Evolutionary conservation across 1,284 basidiomycete species (phyloP).

Genomic region (Naganishia sp.): DNA sequence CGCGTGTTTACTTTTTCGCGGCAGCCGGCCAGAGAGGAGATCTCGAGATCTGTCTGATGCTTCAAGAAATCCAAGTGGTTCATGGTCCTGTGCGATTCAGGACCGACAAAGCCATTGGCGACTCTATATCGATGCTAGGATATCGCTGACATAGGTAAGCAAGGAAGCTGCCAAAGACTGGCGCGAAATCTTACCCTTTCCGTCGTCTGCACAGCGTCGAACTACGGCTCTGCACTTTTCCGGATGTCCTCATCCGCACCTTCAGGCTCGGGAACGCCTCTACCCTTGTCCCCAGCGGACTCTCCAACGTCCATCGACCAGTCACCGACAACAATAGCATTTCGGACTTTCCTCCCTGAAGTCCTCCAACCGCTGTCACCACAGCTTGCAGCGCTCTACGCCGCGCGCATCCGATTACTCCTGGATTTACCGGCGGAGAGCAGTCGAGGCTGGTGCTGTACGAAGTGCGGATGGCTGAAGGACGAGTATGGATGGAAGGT

Average conservation of each 20-base stretch:
- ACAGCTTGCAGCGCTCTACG: constrained; percentile 43
- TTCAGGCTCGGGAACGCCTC: background rate
- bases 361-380: constrained; percentile 42
- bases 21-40: background rate
- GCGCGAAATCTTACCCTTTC: too few relatives aligned
- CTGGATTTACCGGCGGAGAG: constrained; percentile 33
- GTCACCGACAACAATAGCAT: constrained; percentile 23
- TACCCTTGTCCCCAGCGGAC: constrained; percentile 22
- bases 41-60: background rate
- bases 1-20: background rate
- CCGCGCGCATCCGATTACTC: constrained; percentile 42
- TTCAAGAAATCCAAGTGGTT: too few relatives aligned
- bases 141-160: too few relatives aligned
- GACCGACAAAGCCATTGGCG: too few relatives aligned
- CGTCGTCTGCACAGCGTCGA: too few relatives aligned
- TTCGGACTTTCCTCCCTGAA: constrained; percentile 32
- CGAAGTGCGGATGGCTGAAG: constrained; percentile 44
- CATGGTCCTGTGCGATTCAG: too few relatives aligned
- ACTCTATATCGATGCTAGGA: too few relatives aligned
- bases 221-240: too few relatives aligned
- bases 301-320: constrained; percentile 1
- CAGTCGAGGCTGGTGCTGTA: constrained; percentile 39
- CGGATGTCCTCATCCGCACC: background rate
- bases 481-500: constrained; percentile 39
- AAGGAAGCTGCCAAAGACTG: too few relatives aligned